These are phyloP conservation scores for Warburgia ugandensis DNA, from an alignment of 164 flowering plant genomes.

Conservation along the genomic window DNA sequence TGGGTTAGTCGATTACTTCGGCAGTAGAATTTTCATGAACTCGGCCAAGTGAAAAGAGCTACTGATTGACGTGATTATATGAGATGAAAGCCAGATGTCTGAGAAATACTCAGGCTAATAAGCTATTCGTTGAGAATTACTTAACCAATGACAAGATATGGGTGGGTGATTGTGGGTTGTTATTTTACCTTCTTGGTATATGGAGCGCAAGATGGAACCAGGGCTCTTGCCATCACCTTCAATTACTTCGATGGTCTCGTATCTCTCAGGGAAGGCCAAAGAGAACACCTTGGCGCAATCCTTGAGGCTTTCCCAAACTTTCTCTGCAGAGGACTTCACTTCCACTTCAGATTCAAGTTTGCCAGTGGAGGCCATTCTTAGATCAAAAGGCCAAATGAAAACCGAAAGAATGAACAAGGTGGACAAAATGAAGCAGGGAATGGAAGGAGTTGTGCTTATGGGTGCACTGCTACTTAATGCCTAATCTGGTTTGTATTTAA, in stretches of 20 bases:
- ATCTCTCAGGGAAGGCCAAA: constrained; percentile 50
- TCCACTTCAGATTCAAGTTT: constrained; percentile 55
- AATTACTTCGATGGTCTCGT: constrained; percentile 57
- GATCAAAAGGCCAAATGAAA: background rate
- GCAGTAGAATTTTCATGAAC: too few species aligned
- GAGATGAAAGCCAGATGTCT: too few species aligned
- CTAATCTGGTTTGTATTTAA: too few species aligned
- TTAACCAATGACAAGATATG: too few species aligned
- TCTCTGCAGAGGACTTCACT: constrained; percentile 45
- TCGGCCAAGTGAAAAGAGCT: too few species aligned
- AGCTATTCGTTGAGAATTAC: too few species aligned
- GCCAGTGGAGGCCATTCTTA: constrained; percentile 22
- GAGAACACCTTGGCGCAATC: constrained; percentile 56
- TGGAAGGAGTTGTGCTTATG: too few species aligned
- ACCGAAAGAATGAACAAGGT: background rate
- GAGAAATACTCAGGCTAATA: too few species aligned
- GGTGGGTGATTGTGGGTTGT: background rate
- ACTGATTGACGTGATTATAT: too few species aligned
- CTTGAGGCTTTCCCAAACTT: constrained; percentile 44
- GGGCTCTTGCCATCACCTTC: constrained; percentile 77
- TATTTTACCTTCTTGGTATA: constrained; percentile 48
- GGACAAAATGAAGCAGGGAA: too few species aligned
- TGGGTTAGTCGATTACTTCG: too few species aligned
- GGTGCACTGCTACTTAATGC: too few species aligned
- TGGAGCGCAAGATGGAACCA: constrained; percentile 48